Base-by-base conservation (phyloP, 495 filamentous ascomycete species). In the Paragyromitra xinjiangensis region DNA sequence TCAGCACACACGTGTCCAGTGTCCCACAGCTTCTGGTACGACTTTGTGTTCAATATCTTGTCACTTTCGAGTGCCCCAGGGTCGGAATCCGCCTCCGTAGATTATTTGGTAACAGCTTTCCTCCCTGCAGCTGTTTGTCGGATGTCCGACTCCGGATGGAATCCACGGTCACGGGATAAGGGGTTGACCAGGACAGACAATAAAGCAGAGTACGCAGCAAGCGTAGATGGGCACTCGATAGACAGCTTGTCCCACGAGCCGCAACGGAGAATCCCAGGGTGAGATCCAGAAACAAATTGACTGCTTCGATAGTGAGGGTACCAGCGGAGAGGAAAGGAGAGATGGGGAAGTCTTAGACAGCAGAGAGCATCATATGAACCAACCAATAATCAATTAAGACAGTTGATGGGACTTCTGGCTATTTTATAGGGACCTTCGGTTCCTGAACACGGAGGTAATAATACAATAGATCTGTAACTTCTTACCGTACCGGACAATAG, bases 141-240 rank as follows among this genome's bases (percentile, higher is more conserved):
- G 73, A 76, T 73, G 66, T 72, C 68, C 70, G 51, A 64, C 68
- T 73, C 73, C 50, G 48, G 62, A 76, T n/a, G 34, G 68, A 48
- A 64, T 37, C 73, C 45, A 58, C 50, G 59, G 40, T 76, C 73
- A 76, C 67, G 59, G 59, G 73, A 72, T 75, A 75, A 42, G 72
- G 71, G 72, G 64, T 63, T 29, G 12, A 29, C 16, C 22, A 29
- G 56, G 59, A 19, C 69, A 59, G 61, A 55, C 56, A 71, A 63
- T 50, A 59, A 37, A 42, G 29, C 3, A 34, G 26, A 34, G 61
- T 45, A 51, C 48, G 22, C 16, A 37, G 59, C 69, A 39, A 72
- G 59, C 29, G 45, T 61, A 19, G 37, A 64, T 12, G 50, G 39
- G 59, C 53, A 50, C 66, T 69, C 51, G 34, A 45, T 58, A 71